These are phyloP conservation scores for Penicillium sp. DNA, from an alignment of 2,329 filamentous ascomycete genomes.

Conservation along the genomic window DNA sequence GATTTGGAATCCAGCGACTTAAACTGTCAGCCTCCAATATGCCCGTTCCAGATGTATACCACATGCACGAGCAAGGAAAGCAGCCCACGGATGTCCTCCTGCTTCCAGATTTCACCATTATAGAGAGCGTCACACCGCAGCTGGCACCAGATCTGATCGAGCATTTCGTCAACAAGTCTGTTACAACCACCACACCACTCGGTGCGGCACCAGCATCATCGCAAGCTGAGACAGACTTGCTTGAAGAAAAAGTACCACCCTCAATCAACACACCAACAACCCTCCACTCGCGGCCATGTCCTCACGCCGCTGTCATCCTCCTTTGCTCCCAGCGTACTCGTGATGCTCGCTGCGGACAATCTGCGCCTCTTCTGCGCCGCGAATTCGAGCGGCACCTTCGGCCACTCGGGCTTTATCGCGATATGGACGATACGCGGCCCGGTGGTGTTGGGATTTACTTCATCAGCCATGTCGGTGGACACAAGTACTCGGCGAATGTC, in stretches of 20 bases:
- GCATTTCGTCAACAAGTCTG: conserved; percentile 61
- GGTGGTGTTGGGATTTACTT: conserved; percentile 95
- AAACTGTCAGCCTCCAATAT: conserved; percentile 94
- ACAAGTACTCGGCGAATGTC: conserved; percentile 93
- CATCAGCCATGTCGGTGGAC: conserved; percentile 90
- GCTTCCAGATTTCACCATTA: conserved; percentile 73
- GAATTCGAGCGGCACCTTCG: conserved; percentile 87
- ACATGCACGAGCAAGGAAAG: conserved; percentile 51
- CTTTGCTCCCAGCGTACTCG: conserved; percentile 93
- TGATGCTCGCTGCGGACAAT: conserved; percentile 90
- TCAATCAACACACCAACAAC: conserved; percentile 29
- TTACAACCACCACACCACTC: conserved; percentile 67
- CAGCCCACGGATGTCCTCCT: conserved; percentile 73
- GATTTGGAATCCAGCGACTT: conserved; percentile 53
- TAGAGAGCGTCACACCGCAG: conserved; percentile 76
- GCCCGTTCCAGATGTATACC: conserved; percentile 62
- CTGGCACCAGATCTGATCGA: conserved; percentile 66
- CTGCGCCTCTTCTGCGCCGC: conserved; percentile 76
- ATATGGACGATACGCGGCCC: conserved; percentile 79
- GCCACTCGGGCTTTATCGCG: conserved; percentile 75
- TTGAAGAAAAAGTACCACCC: conserved; percentile 16
- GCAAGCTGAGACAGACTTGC: conserved; percentile 2
- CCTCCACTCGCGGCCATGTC: conserved; percentile 59
- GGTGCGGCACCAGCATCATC: conserved; percentile 38
- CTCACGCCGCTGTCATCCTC: conserved; percentile 80